phyloP scores from a whole-genome alignment of 2,329 filamentous ascomycete genomes.

The Nigrospora osmanthi region DNA sequence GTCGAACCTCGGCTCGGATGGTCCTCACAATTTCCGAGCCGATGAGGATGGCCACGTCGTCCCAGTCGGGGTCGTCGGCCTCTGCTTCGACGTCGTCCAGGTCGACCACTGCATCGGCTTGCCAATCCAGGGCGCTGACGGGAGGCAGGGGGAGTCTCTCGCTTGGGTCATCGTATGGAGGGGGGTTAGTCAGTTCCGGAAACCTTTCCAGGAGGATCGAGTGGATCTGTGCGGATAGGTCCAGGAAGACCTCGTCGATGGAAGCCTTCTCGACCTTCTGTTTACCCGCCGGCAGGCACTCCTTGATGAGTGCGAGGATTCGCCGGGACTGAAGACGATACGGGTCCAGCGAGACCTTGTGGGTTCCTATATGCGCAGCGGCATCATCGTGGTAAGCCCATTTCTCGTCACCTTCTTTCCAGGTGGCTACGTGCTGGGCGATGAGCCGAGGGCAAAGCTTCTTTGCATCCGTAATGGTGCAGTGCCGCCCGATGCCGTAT shows the following conservation, averaged over 20 bases:
- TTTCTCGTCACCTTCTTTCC: conserved; percentile 81
- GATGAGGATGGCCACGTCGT: conserved; percentile 80
- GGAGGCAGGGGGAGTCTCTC: conserved; percentile 66
- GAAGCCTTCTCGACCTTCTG: conserved; percentile 87
- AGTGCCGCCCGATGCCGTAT: conserved; percentile 72
- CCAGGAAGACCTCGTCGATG: conserved; percentile 92
- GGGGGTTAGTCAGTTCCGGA: conserved; percentile 58
- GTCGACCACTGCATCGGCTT: conserved; percentile 73
- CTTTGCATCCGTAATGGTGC: conserved; percentile 72
- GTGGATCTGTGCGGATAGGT: conserved; percentile 80
- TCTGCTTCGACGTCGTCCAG: conserved; percentile 66
- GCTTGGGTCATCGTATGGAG: conserved; percentile 66
- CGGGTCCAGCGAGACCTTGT: conserved; percentile 92
- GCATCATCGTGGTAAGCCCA: conserved; percentile 89
- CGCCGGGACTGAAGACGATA: conserved; percentile 79
- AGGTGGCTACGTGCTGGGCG: conserved; percentile 89
- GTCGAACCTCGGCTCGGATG: conserved; percentile 61
- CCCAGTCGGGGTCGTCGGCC: conserved; percentile 85
- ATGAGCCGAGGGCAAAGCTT: conserved; percentile 81
- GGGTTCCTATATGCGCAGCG: conserved; percentile 68
- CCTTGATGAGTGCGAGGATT: conserved; percentile 75
- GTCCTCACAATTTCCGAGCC: conserved; percentile 82
- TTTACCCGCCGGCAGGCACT: conserved; percentile 53
- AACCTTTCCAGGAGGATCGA: conserved; percentile 67
- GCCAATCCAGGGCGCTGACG: conserved; percentile 69